Evolutionary conservation across 345 rosid genomes (phyloP).

Genomic region (Alliaria petiolata): DNA sequence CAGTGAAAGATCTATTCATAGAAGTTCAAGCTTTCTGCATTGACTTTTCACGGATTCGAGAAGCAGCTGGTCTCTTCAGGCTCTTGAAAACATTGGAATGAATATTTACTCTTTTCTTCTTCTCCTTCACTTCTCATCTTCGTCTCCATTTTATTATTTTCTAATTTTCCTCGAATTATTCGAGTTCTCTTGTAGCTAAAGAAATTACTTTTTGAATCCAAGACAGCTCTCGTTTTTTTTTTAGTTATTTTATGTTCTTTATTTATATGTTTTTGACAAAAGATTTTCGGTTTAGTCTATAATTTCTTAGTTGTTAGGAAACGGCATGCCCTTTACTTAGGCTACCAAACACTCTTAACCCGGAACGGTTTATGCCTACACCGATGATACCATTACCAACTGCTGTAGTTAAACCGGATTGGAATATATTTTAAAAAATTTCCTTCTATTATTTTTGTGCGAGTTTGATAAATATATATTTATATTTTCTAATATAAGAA

Average conservation of each 20-base stretch:
- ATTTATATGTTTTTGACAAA: not conserved
- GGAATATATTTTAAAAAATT: too few species aligned
- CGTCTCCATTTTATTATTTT: not conserved
- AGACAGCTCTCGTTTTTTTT: conserved; percentile 3
- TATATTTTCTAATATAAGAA: not conserved
- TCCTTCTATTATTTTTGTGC: too few species aligned
- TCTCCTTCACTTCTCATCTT: not conserved
- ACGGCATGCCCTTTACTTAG: not conserved
- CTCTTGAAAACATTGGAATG: conserved; percentile 69
- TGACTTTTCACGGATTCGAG: conserved; percentile 86
- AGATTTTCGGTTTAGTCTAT: not conserved
- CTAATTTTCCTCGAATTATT: not conserved
- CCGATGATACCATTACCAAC: not conserved
- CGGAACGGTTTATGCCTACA: not conserved
- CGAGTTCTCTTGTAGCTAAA: conserved; percentile 25
- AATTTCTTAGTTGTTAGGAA: too few species aligned
- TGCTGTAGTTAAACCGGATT: not conserved
- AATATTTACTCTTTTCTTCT: not conserved
- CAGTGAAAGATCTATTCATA: conserved; percentile 91
- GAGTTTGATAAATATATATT: not conserved
- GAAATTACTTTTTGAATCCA: conserved; percentile 1
- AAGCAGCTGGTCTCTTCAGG: conserved; percentile 89
- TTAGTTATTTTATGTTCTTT: not conserved
- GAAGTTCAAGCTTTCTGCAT: conserved; percentile 99
- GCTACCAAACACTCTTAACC: not conserved